Base-by-base conservation (phyloP, 2,329 filamentous ascomycete genomes). In the Davidsoniella eucalypti region DNA sequence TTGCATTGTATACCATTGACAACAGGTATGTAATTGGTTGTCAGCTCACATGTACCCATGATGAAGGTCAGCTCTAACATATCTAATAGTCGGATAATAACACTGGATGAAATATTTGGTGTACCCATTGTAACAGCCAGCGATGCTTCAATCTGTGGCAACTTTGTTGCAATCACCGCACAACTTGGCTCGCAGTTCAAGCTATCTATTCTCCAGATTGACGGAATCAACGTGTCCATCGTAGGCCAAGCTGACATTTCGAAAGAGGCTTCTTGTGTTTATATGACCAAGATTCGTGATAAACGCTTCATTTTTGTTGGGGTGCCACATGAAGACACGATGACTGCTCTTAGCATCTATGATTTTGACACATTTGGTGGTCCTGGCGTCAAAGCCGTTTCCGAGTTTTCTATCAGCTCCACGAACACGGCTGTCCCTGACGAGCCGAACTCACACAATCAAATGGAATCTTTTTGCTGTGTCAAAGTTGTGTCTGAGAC, bases 261-360 rank as follows among this genome's bases (percentile, higher is more conserved):
- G 7, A 29, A 69, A 0, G 72, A 76, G 54, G 62, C 75, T 2
- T 75, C 71, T 3, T 74, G 69, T 52, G 56, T 78, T 5, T 52
- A 56, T 3, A 50, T 67, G 5, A 60, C 56, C 17, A 47, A 47
- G 3, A 51, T 61, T 4, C 40, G 52, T 14, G 59, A 52, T 2
- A 44, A 55, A 2, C 51, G 59, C 3, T 57, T 50, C 21, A 49
- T 63, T 2, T 23, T 60, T 23, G 60, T 56, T 3, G 65, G 61
- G 0, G 26, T 65, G 4, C 60, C 62, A 55, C 53, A 45, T n/a
- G 40, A 49, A 7, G 21, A 17, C 26, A 43, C 42, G 33, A 18
- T 36, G 6, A 50, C 49, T 5, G 44, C 48, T 14, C 29, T 55
- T 14, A 46, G 42, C 8, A 41, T 55, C 29, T 55, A 51, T 16